phyloP scores from a whole-genome alignment of 1,284 basidiomycete species.

The Microstroma glucosiphilum region DNA sequence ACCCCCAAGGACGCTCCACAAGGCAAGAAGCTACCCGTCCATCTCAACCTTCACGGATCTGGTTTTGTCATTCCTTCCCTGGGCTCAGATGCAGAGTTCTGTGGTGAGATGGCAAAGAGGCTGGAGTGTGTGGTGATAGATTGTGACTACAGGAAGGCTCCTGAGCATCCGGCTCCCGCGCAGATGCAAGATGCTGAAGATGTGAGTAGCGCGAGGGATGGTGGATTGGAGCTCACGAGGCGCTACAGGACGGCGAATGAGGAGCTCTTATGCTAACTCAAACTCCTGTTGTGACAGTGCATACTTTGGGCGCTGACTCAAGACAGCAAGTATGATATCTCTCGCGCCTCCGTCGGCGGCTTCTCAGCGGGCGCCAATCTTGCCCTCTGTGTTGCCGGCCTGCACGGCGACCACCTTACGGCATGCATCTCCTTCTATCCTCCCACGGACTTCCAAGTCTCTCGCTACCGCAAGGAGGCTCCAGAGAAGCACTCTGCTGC shows the following conservation, averaged over 20 bases:
- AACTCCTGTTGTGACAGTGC: neutral
- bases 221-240: neutral
- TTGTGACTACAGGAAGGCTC: slow-evolving; percentile 44
- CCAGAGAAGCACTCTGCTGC: slow-evolving; percentile 12
- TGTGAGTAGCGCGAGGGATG: slow-evolving; percentile 5
- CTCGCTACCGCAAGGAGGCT: neutral
- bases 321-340: slow-evolving; percentile 15
- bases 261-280: too few relatives aligned
- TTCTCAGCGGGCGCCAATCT: slow-evolving; percentile 43
- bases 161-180: slow-evolving; percentile 41
- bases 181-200: slow-evolving; percentile 30
- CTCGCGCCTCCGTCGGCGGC: slow-evolving; percentile 31
- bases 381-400: slow-evolving; percentile 23
- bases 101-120: slow-evolving; percentile 16
- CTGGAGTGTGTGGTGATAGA: slow-evolving; percentile 25
- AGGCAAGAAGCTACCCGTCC: slow-evolving; percentile 15
- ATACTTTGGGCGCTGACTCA: slow-evolving; percentile 1
- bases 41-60: slow-evolving; percentile 26
- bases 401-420: slow-evolving; percentile 18
- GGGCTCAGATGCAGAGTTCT: slow-evolving; percentile 24
- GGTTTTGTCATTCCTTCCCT: slow-evolving; percentile 29
- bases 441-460: slow-evolving; percentile 10
- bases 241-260: too few relatives aligned
- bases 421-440: slow-evolving; percentile 8
- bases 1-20: neutral